Evolutionary conservation across 129 eudicot species (phyloP).

Genomic region (Erigeron canadensis): DNA sequence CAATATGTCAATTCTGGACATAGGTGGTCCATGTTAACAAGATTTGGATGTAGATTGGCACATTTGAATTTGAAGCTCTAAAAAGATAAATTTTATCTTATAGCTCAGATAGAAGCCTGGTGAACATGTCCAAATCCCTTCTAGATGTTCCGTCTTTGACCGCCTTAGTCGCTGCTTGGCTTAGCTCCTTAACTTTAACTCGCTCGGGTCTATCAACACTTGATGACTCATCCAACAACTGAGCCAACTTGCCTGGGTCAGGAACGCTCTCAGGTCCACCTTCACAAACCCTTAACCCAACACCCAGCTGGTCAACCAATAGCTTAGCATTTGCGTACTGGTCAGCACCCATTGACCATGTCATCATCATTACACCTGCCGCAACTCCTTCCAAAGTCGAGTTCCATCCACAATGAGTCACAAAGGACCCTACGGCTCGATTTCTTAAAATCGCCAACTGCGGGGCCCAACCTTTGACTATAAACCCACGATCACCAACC

Average conservation of each 20-base stretch:
- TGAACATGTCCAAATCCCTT: constrained; percentile 24
- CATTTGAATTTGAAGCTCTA: too few species aligned
- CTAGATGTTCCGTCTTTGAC: constrained; percentile 42
- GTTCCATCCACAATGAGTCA: constrained; percentile 76
- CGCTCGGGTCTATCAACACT: neutral
- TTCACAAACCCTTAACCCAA: constrained; percentile 49
- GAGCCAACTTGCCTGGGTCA: constrained; percentile 44
- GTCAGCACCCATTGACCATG: constrained; percentile 75
- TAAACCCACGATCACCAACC: constrained; percentile 37
- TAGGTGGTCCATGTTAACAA: neutral
- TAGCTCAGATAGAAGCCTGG: constrained; percentile 23
- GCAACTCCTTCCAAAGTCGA: constrained; percentile 52
- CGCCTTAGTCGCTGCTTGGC: constrained; percentile 21
- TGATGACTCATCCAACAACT: constrained; percentile 32
- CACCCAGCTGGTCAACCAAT: constrained; percentile 49
- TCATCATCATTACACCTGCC: constrained; percentile 53
- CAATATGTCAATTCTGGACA: too few species aligned
- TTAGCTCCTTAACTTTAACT: constrained; percentile 24
- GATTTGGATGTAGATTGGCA: neutral
- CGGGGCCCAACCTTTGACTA: constrained; percentile 64
- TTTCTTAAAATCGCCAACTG: constrained; percentile 48
- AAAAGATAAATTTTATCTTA: neutral
- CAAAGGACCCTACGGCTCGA: constrained; percentile 50
- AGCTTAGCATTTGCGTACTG: constrained; percentile 48
- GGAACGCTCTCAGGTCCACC: constrained; percentile 42